Base-by-base conservation (phyloP, 495 filamentous ascomycete genomes). In the Annulohypoxylon maeteangense region DNA sequence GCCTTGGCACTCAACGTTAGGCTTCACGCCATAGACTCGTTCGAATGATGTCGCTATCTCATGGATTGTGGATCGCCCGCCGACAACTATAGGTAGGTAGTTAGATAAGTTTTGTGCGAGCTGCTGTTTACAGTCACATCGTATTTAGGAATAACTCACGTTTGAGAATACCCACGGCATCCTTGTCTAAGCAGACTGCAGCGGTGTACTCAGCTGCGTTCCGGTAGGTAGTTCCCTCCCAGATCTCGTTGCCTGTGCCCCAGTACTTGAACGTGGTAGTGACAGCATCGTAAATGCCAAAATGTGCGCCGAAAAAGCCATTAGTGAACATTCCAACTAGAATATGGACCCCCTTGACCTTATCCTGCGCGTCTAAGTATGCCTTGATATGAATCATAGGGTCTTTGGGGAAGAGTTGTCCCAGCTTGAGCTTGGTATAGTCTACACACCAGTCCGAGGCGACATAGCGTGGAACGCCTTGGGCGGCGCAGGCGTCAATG, bases 381-480 rank as follows among this genome's bases (percentile, higher is more conserved):
- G 69, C 79, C 56, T 79, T 76, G 31, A 85, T 73, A 36, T 80
- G 71, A 25, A 78, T 84, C 78, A 81, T 82, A 0, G 82, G 72
- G 47, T 86, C 82, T 73, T 86, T 84, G 14, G 77, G 56, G 34
- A 77, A 77, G 3, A 79, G 67, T 38, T 82, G 59, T 8, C 83
- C 81, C 0, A 77, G 71, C 63, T 78, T 40, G 0, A 86, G 68
- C 61, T 76, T 78, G 23, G 75, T 76, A 60, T 76, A 85, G 62
- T 84, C 81, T 11, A 86, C 27, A 0, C 71, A 60, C 65, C 71
- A 86, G 68, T 86, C 84, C 61, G 78, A 78, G 7, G 83, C 81
- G 4, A 86, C 72, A 54, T 83, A 85, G 0, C 82, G 72, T 1
- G 79, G 71, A 4, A 84, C 80, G 1, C 71, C 65, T 11, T 69